Base-by-base conservation (phyloP, 2,329 filamentous ascomycete species). In the Aspergillus fijiensis region DNA sequence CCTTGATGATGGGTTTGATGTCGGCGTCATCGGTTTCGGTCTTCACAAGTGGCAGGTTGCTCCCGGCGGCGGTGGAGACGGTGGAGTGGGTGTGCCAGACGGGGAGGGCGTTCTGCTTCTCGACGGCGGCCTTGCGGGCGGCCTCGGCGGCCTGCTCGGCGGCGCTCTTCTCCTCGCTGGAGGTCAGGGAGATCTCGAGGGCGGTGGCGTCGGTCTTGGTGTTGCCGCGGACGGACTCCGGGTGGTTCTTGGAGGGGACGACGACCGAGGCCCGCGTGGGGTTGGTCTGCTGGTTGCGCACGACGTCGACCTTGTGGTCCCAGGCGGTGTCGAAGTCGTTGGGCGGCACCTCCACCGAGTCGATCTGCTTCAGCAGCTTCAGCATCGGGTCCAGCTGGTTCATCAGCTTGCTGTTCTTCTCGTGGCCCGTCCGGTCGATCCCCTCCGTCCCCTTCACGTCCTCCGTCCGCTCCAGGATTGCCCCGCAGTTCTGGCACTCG, bases 401-500 rank as follows among this genome's bases (percentile, higher is more conserved):
- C 77, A 81, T 81, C 7, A 82, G 71, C 60, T 77, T 78, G 64
- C 77, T 78, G 63, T 81, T 81, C 64, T 81, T 82, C 61, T 81
- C 79, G 63, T 81, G 79, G 11, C 80, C 79, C 0, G 76, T 79
- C n/a, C 77, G 73, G 31, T 79, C 77, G 49, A 77, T 75, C 2
- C 75, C 77, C 47, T 77, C 72, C 14, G 71, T 72, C 33, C 78
- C 76, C 53, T 79, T 76, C 47, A 79, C 75, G 49, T 80, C 77
- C 63, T 79, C 78, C 0, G 78, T 79, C 12, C 77, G 73, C 51
- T 79, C 77, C 10, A 82, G 72, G 33, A 78, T 71, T 29, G 73
- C 72, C 21, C 84, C 82, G 77, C 95, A 99, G 54, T 88, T 86
- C 71, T 93, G 89, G 76, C 95, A 99, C 51, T 89, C 78, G 73